These are phyloP conservation scores for Trametes hirsuta DNA, from an alignment of 1,284 basidiomycete species.

Conservation along the genomic window DNA sequence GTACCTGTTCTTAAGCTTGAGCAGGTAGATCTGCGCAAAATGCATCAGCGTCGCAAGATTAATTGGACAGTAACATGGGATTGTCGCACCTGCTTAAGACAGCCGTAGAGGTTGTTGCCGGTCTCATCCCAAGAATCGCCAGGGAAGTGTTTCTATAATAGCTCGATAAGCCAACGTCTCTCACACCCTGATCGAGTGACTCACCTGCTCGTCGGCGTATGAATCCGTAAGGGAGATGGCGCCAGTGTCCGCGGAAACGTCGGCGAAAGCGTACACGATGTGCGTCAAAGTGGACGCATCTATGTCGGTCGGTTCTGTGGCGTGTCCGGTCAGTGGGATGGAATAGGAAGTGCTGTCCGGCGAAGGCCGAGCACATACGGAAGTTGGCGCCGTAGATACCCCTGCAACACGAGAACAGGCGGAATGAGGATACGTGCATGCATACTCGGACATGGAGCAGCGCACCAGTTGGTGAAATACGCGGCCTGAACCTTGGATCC, in stretches of 20 bases:
- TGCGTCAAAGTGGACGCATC: constrained; percentile 73
- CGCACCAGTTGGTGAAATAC: constrained; percentile 70
- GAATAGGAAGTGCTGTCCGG: constrained; percentile 2
- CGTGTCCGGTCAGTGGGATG: neutral
- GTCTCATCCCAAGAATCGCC: constrained; percentile 63
- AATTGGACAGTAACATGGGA: constrained; percentile 49
- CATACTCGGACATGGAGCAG: neutral
- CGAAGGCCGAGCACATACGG: constrained; percentile 45
- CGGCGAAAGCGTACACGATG: constrained; percentile 87
- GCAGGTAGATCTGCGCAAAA: constrained; percentile 47
- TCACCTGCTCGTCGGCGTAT: constrained; percentile 82
- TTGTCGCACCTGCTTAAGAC: constrained; percentile 77
- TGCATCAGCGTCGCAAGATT: constrained; percentile 36
- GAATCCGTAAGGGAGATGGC: constrained; percentile 73
- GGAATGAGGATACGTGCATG: neutral
- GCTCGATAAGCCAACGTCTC: neutral
- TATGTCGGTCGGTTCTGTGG: constrained; percentile 63
- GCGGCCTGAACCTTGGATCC: constrained; percentile 56
- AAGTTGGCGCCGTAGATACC: constrained; percentile 85
- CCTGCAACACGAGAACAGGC: constrained; percentile 43
- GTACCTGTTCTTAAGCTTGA: constrained; percentile 73
- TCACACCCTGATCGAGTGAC: constrained; percentile 35
- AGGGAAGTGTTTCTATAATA: constrained; percentile 74
- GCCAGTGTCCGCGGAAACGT: constrained; percentile 71
- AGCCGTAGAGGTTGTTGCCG: constrained; percentile 84